A percentile compares a stretch with the other conserved stretches of the same genome.
These are phyloP conservation scores for Edaphochlamys debaryana DNA, from an alignment of 139 green algal species.

Conservation along the genomic window DNA sequence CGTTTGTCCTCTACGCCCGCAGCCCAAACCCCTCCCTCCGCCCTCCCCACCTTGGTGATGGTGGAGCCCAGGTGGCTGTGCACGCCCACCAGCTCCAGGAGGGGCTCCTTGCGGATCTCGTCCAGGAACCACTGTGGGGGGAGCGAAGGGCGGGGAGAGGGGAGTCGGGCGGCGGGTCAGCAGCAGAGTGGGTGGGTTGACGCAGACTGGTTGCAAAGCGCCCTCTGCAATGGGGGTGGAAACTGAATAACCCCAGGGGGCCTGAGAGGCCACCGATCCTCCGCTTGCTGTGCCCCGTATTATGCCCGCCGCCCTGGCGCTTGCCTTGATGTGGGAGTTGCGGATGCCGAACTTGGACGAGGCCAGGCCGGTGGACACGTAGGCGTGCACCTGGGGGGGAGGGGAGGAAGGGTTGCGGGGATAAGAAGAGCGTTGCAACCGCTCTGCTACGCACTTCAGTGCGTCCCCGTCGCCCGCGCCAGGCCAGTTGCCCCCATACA, in stretches of 20 bases:
- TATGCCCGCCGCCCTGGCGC: too few species aligned
- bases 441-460: too few species aligned
- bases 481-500: too few species aligned
- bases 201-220: too few species aligned
- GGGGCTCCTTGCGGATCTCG: slow-evolving; percentile 77
- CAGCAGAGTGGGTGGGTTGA: not conserved
- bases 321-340: slow-evolving; percentile 96
- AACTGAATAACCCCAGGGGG: too few species aligned
- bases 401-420: not conserved
- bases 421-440: too few species aligned
- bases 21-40: too few species aligned
- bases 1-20: too few species aligned
- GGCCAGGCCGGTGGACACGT: slow-evolving; percentile 95
- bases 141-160: not conserved
- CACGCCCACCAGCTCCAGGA: slow-evolving; percentile 91
- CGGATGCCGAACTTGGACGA: slow-evolving; percentile 98
- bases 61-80: slow-evolving; percentile 97
- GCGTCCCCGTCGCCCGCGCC: too few species aligned
- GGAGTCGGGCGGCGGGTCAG: not conserved
- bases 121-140: slow-evolving; percentile 83
- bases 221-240: too few species aligned
- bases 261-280: too few species aligned
- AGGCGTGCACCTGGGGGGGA: slow-evolving; percentile 89
- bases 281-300: too few species aligned
- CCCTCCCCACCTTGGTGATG: slow-evolving; percentile 85